Evolutionary conservation across 2,329 filamentous ascomycete genomes (phyloP), one percentile per base, ranked within the genome.

Genomic region (Trichoderma koningiopsis): DNA sequence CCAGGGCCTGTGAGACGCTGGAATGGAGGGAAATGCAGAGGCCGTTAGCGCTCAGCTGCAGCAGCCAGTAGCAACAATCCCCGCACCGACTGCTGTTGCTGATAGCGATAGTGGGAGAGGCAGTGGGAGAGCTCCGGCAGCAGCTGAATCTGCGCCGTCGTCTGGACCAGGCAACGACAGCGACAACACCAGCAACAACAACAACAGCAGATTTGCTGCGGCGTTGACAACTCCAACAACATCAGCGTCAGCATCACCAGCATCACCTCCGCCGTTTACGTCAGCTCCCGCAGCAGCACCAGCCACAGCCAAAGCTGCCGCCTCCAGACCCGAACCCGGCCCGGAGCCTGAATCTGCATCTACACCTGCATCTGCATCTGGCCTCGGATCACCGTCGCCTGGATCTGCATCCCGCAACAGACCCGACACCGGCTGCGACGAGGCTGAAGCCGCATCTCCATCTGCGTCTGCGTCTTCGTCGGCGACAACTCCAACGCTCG

Each of bases 21-120:
- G 74, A 73, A 77, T 77, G 75, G 75, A 77, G 68, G 73, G 69
- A 72, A 74, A 74, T 72, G 52, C 70, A 72, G 61, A 68, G 70
- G 58, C 56, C 57, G 56, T 58, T 71, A 70, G 64, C 64, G 68
- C 69, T 67, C 70, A 67, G 67, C 62, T 68, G 58, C 40, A 43
- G 40, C 55, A 37, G 55, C 55, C 55, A 58, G 55, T 58, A 24
- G 55, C 35, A 24, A 57, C 43, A 24, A 60, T 27, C 68, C 68
- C 68, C 68, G 68, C 68, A 66, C 68, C 33, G 43, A 16, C 37
- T 29, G 58, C 58, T 57, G 66, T 16, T 40, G 66, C 24, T 43
- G 47, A 49, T 49, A 49, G n/a, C 52, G 60, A 31, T 14, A 57
- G 19, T 13, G 29, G 55, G 29, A 22, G 55, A 22, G 55, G 8